Conservation (phyloP, 345 rosid species). For the Moringa oleifera region DNA sequence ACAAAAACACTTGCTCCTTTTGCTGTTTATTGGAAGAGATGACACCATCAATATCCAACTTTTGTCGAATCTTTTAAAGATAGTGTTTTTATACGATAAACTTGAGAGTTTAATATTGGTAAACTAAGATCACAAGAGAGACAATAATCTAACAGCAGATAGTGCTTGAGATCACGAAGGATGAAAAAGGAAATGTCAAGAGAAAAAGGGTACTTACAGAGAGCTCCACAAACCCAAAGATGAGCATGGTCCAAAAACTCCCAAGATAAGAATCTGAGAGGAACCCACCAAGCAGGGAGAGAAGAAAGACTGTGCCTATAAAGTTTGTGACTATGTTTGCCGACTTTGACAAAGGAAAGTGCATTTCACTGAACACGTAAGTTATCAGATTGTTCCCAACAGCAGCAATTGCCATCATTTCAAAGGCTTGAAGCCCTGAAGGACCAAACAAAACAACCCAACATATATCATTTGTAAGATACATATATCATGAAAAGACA, state of each 20-base stretch:
- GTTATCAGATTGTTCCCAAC: slow-evolving; percentile 83
- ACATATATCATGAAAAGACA: no score
- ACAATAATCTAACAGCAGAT: no score
- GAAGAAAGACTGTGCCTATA: slow-evolving; percentile 77
- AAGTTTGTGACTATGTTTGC: slow-evolving; percentile 86
- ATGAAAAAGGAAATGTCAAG: background rate
- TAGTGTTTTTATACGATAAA: no score
- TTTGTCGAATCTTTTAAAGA: no score
- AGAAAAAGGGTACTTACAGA: slow-evolving; percentile 27
- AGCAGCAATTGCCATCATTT: slow-evolving; percentile 72
- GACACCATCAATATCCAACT: no score
- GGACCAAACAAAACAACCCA: background rate
- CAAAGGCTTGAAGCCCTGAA: slow-evolving; percentile 58
- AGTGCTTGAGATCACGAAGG: no score
- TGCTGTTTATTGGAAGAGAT: no score
- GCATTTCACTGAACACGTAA: slow-evolving; percentile 68
- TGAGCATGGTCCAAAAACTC: slow-evolving; percentile 51
- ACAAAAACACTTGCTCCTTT: no score
- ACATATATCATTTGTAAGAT: no score
- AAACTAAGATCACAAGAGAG: no score
- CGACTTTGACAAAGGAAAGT: slow-evolving; percentile 59
- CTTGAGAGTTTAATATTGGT: slow-evolving; percentile 16
- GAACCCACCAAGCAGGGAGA: slow-evolving; percentile 84
- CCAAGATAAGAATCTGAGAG: slow-evolving; percentile 77
- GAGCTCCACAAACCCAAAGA: slow-evolving; percentile 52